Conservation (phyloP, 164 flowering plant species). For the Pachysandra terminalis region DNA sequence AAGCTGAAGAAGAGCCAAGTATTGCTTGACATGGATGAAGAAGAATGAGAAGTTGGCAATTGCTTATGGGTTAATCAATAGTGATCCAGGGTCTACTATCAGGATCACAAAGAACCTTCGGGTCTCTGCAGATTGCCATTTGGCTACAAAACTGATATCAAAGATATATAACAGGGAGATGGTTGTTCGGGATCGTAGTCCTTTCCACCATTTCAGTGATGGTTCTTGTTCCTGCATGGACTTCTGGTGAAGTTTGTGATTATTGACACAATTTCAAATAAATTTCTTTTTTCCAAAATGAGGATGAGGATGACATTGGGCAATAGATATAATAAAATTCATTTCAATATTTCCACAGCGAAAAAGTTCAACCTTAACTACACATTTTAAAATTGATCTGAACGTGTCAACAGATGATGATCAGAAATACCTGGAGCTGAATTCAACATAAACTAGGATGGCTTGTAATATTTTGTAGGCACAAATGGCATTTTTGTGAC, state of each 20-base stretch:
- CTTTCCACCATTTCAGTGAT: constrained; percentile 24
- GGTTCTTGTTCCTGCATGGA: constrained; percentile 24
- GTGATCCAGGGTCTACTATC: constrained; percentile 18
- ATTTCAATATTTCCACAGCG: no score
- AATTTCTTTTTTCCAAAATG: no score
- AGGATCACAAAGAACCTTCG: constrained; percentile 30
- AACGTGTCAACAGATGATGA: no score
- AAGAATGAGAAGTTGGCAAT: constrained; percentile 29
- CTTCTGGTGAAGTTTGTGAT: constrained; percentile 21
- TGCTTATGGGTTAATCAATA: constrained; percentile 24
- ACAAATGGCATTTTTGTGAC: no score
- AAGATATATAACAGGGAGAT: constrained; percentile 20
- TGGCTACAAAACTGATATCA: constrained; percentile 18
- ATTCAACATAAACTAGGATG: no score
- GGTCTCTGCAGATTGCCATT: constrained; percentile 28
- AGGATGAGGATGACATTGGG: no score
- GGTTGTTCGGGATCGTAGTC: constrained; percentile 20
- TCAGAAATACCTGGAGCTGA: no score
- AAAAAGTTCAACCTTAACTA: no score
- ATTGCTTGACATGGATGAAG: constrained; percentile 25
- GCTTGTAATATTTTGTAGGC: no score
- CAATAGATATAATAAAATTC: no score
- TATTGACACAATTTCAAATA: no score
- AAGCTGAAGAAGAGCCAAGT: constrained; percentile 15
- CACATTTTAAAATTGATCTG: no score